A percentile compares a stretch with the other conserved stretches of the same genome.
Evolutionary conservation across 352 stramenopile species (phyloP).

Genomic region (Phytophthora sojae): DNA sequence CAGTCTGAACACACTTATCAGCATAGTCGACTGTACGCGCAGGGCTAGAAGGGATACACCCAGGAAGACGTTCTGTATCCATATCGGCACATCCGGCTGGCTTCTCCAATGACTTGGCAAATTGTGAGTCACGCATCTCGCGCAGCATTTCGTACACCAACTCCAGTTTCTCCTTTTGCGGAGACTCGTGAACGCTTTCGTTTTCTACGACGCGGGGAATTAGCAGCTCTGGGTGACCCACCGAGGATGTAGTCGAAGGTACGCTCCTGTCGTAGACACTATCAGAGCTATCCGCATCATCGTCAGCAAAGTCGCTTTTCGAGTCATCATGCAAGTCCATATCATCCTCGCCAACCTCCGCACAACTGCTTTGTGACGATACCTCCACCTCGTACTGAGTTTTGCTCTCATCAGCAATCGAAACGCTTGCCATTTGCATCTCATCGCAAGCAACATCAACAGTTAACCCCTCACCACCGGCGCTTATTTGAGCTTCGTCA

Average conservation of each 20-base stretch:
- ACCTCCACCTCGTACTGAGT: background rate
- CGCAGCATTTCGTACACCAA: slow-evolving; percentile 34
- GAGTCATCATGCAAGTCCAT: background rate
- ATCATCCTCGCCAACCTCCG: background rate
- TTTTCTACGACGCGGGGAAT: background rate
- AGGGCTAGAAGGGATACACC: background rate
- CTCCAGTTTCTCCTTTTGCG: slow-evolving; percentile 25
- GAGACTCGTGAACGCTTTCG: background rate
- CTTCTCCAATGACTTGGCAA: background rate
- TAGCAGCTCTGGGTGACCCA: background rate
- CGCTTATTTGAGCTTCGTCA: background rate
- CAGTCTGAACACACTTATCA: slow-evolving; percentile 39
- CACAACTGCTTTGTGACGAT: background rate
- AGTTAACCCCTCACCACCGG: background rate
- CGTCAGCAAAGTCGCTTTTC: background rate
- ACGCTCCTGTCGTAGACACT: background rate
- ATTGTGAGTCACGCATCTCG: slow-evolving; percentile 21
- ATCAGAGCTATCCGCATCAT: background rate
- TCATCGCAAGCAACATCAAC: slow-evolving; percentile 28
- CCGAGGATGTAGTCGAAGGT: background rate
- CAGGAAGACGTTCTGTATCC: background rate
- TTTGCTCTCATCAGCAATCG: background rate
- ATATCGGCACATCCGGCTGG: background rate
- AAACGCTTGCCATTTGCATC: slow-evolving; percentile 5
- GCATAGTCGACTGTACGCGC: background rate